Base-by-base conservation (phyloP, 176 grass and related monocot species). In the Bothriochloa decipiens region DNA sequence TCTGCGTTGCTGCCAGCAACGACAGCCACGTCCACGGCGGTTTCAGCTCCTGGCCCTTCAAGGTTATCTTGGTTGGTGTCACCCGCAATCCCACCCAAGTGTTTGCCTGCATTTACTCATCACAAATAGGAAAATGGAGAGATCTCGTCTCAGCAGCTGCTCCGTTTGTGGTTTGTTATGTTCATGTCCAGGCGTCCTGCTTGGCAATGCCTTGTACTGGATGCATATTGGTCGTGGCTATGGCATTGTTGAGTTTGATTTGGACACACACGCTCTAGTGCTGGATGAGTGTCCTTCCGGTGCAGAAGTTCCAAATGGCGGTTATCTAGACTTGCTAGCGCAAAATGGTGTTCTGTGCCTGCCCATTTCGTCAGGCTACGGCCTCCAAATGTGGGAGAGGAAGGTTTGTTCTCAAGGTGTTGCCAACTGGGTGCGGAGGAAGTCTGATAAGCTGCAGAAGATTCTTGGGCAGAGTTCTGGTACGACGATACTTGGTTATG, bases 331-430 rank as follows among this genome's bases (percentile, higher is more conserved):
- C 27, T 3, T 35, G 4, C 11, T 43, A 62, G 11, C 15, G 22
- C 40, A 79, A 65, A 41, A 39, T 65, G 58, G 23, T 0, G 4
- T 25, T 46, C 76, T 79, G 64, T 61, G 76, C 37, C 39, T 64
- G 0, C 23, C 11, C 25, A 32, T 20, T 65, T 3, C 12, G 4
- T 65, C 58, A 7, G 0, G 0, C 25, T 0, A 65, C 8, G 22
- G 7, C 25, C 39, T 65, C 40, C 58, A 79, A 46, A 43, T 79
- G 25, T 79, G 76, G 76, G 60, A 65, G 76, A 65, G 76, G 76
- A 79, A 79, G 76, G 76, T 46, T 16, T 79, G 76, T 65, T 79
- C 76, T 27, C 4, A 65, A 65, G 60, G 60, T 79, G 76, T 79
- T 46, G 9, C 76, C 6, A 46, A 11, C 43, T 79, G 76, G 76